Evolutionary conservation across 2,329 filamentous ascomycete genomes (phyloP), one percentile per base, ranked within the genome.

Genomic region (Penicillium thymicola): DNA sequence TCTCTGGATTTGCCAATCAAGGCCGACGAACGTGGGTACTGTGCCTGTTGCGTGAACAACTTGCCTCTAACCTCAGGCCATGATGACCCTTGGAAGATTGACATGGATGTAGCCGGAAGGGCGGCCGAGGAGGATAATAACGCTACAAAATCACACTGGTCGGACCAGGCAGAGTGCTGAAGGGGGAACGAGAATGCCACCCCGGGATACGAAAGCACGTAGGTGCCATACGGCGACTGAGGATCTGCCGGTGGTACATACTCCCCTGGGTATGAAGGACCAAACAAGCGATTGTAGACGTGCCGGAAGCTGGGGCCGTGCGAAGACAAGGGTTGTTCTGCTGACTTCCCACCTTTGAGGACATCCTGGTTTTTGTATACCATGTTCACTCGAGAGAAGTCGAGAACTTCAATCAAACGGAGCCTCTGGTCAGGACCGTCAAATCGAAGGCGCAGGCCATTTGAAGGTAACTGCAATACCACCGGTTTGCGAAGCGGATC

Each of bases 391-490:
- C 91, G 94, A 45, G 88, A 86, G 70, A 99, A 97, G 76, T 97
- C 92, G 52, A 90, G 76, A 8, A 97, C 85, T 74, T 99, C 94
- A 65, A 99, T 90, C 59, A 99, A 78, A 3, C 94, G 89, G 41
- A 99, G 79, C 36, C 93, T 86, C 75, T 99, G 94, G 67, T 97
- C 92, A 4, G 90, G 87, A 0, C 92, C 94, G 70, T 99, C 94
- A 70, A 99, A 99, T 41, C 90, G 90, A 51, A 99, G 78, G 13
- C 93, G 89, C 30, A 99, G 75, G 28, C 94, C 94, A 75, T 97
- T 99, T 4, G 85, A 82, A 1, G 92, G 89, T 4, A 99, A 83
- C 18, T 81, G 82, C 54, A 97, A 76, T 42, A 90, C 79, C 18
- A 97, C 83, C 0, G 92, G 90, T 28, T 90, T 84, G 32, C 81